These are phyloP conservation scores for Fusarium nisikadoi DNA, from an alignment of 2,329 filamentous ascomycete species.

Conservation along the genomic window DNA sequence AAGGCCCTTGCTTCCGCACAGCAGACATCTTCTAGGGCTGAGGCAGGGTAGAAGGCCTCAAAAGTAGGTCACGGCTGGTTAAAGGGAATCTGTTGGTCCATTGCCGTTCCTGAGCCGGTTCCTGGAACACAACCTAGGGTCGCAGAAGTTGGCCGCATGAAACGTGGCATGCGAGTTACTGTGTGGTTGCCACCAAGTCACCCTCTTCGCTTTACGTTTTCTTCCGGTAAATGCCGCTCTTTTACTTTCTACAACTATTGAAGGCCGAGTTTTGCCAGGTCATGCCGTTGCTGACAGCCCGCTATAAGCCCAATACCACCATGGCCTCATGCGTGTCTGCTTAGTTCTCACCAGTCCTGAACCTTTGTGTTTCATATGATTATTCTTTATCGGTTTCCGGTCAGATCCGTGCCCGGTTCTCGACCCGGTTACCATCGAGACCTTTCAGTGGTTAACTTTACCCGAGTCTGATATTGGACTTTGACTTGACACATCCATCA, in stretches of 20 bases:
- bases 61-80: constrained; percentile 29
- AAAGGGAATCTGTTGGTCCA: constrained; percentile 7
- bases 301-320: constrained; percentile 10
- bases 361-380: constrained; percentile 34
- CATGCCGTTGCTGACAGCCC: constrained; percentile 2
- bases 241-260: neutral
- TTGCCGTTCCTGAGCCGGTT: constrained; percentile 13
- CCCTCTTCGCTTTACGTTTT: neutral
- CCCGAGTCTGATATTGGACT: constrained; percentile 4
- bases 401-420: constrained; percentile 8
- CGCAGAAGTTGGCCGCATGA: constrained; percentile 35
- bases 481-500: constrained; percentile 6
- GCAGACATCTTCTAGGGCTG: constrained; percentile 13
- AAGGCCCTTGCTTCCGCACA: constrained; percentile 4
- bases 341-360: constrained; percentile 34
- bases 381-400: constrained; percentile 13
- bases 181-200: constrained; percentile 8
- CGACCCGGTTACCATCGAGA: neutral
- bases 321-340: constrained; percentile 3
- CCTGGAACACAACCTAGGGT: constrained; percentile 11
- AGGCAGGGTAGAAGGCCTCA: constrained; percentile 30
- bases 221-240: neutral
- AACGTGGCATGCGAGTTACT: constrained; percentile 32
- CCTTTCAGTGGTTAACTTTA: neutral
- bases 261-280: neutral